phyloP scores from a whole-genome alignment of 805 yeast genomes.

The Deakozyma indianensis region DNA sequence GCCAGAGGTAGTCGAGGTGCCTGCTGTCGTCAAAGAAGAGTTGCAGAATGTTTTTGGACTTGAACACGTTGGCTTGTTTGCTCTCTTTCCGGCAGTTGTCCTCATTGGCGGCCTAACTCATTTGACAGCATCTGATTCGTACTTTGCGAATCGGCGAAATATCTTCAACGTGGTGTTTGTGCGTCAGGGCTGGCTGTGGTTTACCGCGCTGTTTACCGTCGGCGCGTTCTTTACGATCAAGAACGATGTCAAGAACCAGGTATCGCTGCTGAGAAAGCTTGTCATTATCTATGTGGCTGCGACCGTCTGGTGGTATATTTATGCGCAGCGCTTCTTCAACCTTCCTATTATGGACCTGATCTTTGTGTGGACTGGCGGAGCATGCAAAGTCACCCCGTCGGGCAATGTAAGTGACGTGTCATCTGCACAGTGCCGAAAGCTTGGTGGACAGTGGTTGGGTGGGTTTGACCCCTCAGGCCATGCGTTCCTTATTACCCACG shows the following conservation, averaged over 20 bases:
- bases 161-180: constrained; percentile 62
- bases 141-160: constrained; percentile 40
- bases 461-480: constrained; percentile 98
- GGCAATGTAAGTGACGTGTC: constrained; percentile 9
- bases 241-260: not conserved
- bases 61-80: not conserved
- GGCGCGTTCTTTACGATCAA: constrained; percentile 8
- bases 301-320: constrained; percentile 72
- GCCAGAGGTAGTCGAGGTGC: no score
- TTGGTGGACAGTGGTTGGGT: constrained; percentile 60
- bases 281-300: constrained; percentile 28
- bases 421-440: constrained; percentile 33
- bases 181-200: constrained; percentile 92
- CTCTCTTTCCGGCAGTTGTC: not conserved
- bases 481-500: constrained; percentile 59
- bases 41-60: no score
- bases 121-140: constrained; percentile 9
- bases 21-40: no score
- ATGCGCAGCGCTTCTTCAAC: constrained; percentile 81
- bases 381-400: constrained; percentile 29
- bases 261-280: not conserved
- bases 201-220: constrained; percentile 29
- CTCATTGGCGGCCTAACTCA: not conserved
- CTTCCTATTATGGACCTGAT: constrained; percentile 80
- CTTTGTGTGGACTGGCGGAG: constrained; percentile 72